Base-by-base conservation (phyloP, 768 basidiomycete genomes). In the Amanita exitialis region DNA sequence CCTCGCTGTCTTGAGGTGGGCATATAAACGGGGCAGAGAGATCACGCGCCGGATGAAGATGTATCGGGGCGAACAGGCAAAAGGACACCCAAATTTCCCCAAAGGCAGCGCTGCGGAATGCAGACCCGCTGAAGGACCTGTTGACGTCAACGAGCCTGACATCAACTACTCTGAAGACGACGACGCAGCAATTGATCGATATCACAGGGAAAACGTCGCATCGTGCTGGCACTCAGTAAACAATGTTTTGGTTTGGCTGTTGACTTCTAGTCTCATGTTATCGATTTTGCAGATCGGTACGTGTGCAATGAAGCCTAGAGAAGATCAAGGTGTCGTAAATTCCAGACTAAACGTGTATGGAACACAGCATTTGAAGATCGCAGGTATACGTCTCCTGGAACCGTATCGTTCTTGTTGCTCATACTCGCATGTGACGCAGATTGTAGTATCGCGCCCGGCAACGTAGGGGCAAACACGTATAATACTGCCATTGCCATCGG, bases 231-330 rank as follows among this genome's bases (percentile, higher is more conserved):
- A 77, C 54, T 73, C 72, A 27, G 75, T 76, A 54, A 39, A 16
- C n/a, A 16, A 15, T 16, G 4, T 15, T 37, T 35, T 3, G 34
- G 5, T 46, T 21, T 1, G n/a, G 39, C 18, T 3, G 18, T 16
- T 20, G 3, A 25, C 12, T 25, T 16, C 6, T 9, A 2, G 7
- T 13, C 25, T 43, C 6, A 28, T 25, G 41, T 45, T 13, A 16
- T 6, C n/a, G 20, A 39, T 6, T 25, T 34, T 25, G 6, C 48
- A 82, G 80, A 67, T 80, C 8, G 82, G 82, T 32, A 84, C 82
- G 0, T 83, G 81, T 53, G 75, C 80, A 1, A 84, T 85, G 82
- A 82, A 82, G 58, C 71, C 79, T 2, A 71, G 73, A 18, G 69
- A 76, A 15, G 50, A 70, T 39, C 75, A 72, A 4, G 83, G 82